Conservation (phyloP, 257 asterid genomes). For the Solanum habrochaites region DNA sequence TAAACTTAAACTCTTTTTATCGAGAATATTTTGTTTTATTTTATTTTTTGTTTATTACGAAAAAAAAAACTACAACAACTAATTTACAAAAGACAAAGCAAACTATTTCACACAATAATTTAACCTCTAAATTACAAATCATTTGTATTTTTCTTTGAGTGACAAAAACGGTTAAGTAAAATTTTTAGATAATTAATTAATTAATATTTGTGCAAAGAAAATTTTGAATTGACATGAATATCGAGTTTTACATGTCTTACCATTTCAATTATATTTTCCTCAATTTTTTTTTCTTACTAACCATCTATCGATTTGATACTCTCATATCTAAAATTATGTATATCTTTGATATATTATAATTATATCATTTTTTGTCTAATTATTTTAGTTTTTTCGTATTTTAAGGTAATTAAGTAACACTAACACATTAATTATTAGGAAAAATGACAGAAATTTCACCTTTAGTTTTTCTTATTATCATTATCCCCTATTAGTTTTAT, state of each 20-base stretch:
- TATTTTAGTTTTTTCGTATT: rapidly evolving
- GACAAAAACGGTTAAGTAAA: neutral
- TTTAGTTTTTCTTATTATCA: too few relatives aligned
- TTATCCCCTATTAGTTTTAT: too few relatives aligned
- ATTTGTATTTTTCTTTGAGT: neutral
- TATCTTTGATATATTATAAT: neutral
- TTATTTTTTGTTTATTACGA: neutral
- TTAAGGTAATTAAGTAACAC: neutral
- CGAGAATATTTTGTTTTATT: neutral
- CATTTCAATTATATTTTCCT: neutral
- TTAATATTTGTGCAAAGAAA: neutral
- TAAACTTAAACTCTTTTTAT: neutral
- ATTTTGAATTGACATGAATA: neutral
- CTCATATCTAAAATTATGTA: neutral
- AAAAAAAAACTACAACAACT: neutral
- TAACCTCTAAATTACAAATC: neutral
- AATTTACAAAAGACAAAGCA: neutral
- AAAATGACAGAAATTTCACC: too few relatives aligned
- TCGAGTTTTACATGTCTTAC: neutral
- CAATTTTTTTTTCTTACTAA: neutral
- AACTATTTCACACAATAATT: neutral
- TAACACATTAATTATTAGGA: neutral
- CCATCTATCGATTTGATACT: neutral
- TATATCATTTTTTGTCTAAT: neutral
- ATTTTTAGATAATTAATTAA: neutral